Conservation (phyloP, 2,329 filamentous ascomycete genomes). For the Ascochyta lentis region DNA sequence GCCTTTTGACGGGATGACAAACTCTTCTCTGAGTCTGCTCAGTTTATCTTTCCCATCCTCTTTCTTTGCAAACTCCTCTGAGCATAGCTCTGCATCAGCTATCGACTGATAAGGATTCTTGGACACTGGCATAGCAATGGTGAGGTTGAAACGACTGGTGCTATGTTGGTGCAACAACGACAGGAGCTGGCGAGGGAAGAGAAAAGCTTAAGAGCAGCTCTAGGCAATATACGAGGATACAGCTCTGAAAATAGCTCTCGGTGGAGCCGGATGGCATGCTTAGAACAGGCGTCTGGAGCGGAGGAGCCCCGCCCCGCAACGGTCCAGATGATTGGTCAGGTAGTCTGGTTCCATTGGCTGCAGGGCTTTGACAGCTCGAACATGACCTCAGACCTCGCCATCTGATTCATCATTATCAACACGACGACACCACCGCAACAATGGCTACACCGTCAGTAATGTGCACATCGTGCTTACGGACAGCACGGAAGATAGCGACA, state of each 20-base stretch:
- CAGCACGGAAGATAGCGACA: constrained; percentile 17
- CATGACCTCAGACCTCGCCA: constrained; percentile 23
- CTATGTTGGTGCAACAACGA: background rate
- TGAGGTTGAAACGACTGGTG: background rate
- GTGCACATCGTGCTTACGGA: constrained; percentile 42
- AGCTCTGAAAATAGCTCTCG: constrained; percentile 16
- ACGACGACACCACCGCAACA: constrained; percentile 3
- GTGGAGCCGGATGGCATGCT: constrained; percentile 11
- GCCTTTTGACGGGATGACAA: constrained; percentile 76
- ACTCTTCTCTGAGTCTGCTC: constrained; percentile 65
- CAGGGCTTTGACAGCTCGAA: constrained; percentile 9
- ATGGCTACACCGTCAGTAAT: constrained; percentile 40
- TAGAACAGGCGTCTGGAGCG: constrained; percentile 3
- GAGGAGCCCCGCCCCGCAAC: constrained; percentile 6
- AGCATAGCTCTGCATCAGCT: constrained; percentile 30
- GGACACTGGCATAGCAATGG: constrained; percentile 32
- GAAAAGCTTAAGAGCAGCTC: background rate
- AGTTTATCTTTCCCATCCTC: constrained; percentile 50
- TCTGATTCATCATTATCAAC: constrained; percentile 6
- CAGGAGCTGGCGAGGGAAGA: background rate
- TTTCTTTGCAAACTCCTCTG: constrained; percentile 39
- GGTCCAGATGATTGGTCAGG: constrained; percentile 19
- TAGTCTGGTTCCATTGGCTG: constrained; percentile 20
- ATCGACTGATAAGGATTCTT: constrained; percentile 34
- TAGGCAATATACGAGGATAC: background rate